Percentiles rank a stretch among this genome's conserved stretches.
Evolutionary conservation across 1,284 basidiomycete genomes (phyloP).

Genomic region (Naganishia sp.): DNA sequence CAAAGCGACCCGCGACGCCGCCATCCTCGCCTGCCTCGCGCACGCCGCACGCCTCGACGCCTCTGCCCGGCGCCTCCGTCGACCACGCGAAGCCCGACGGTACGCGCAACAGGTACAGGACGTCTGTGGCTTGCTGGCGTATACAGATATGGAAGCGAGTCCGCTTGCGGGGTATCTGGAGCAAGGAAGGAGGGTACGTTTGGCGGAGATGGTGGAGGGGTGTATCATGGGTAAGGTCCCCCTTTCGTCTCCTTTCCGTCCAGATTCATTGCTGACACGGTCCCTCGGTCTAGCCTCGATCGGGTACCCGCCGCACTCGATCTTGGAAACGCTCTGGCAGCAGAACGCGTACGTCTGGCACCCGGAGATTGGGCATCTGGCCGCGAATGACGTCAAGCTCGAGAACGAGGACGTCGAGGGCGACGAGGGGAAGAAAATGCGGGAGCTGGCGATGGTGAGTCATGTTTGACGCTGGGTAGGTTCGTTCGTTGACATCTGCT

Average conservation of each 20-base stretch:
- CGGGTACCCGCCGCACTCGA: slow-evolving; percentile 13
- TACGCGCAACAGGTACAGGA: slow-evolving; percentile 47
- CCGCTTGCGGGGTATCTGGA: slow-evolving; percentile 49
- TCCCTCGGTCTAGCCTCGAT: neutral
- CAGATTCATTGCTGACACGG: neutral
- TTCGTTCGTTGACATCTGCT: neutral
- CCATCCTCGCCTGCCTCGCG: slow-evolving; percentile 39
- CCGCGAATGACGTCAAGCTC: slow-evolving; percentile 10
- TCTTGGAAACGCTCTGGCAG: slow-evolving; percentile 20
- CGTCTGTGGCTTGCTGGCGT: slow-evolving; percentile 51
- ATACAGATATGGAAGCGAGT: slow-evolving; percentile 50
- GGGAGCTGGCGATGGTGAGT: slow-evolving; percentile 23
- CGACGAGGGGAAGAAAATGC: slow-evolving; percentile 17
- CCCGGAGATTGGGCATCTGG: slow-evolving; percentile 12
- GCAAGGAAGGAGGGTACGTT: slow-evolving; percentile 45
- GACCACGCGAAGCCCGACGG: slow-evolving; percentile 25
- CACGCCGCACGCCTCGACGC: slow-evolving; percentile 45
- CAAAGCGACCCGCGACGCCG: slow-evolving; percentile 25
- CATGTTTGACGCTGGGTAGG: neutral
- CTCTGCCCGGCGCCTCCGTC: slow-evolving; percentile 43
- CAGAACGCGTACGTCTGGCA: slow-evolving; percentile 26
- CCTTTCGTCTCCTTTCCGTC: neutral
- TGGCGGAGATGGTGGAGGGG: slow-evolving; percentile 51
- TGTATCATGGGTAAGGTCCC: slow-evolving; percentile 51
- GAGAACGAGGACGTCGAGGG: neutral